These are phyloP conservation scores for Pyrrhoderma lamaoense DNA, from an alignment of 1,284 basidiomycete species.

Conservation along the genomic window DNA sequence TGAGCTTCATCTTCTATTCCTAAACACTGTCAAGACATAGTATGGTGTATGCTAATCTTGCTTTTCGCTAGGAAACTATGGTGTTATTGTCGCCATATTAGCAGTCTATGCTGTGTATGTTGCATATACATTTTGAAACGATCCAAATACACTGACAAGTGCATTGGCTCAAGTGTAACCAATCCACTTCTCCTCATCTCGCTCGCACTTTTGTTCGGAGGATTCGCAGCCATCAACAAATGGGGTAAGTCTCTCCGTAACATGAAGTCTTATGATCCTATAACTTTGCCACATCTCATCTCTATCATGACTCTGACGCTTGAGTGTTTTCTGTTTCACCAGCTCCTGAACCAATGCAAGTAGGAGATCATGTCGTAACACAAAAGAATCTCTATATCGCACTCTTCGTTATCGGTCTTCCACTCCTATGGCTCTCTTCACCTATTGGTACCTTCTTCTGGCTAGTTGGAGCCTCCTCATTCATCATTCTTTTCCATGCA, in stretches of 20 bases:
- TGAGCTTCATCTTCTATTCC: conserved; percentile 24
- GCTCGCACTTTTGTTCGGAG: conserved; percentile 84
- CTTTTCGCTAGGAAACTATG: conserved; percentile 67
- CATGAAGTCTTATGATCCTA: no score
- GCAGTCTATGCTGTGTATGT: conserved; percentile 87
- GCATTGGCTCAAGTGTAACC: conserved; percentile 46
- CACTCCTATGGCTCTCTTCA: conserved; percentile 60
- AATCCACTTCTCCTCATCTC: conserved; percentile 80
- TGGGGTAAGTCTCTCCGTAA: conserved; percentile 59
- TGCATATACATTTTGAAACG: background rate
- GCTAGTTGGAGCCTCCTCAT: conserved; percentile 67
- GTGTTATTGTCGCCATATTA: conserved; percentile 72
- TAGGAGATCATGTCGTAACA: conserved; percentile 73
- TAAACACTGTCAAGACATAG: background rate
- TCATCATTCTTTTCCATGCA: conserved; percentile 77
- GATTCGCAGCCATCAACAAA: conserved; percentile 85
- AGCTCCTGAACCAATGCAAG: conserved; percentile 74
- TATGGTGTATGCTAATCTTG: background rate
- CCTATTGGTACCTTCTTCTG: conserved; percentile 72
- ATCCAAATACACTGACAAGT: background rate
- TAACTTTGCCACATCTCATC: conserved; percentile 9
- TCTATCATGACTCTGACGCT: background rate
- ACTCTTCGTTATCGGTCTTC: conserved; percentile 74
- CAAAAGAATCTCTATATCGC: conserved; percentile 78
- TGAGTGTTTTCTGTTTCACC: conserved; percentile 3